These are phyloP conservation scores for Komagataella populi DNA, from an alignment of 805 yeast species.

Conservation along the genomic window DNA sequence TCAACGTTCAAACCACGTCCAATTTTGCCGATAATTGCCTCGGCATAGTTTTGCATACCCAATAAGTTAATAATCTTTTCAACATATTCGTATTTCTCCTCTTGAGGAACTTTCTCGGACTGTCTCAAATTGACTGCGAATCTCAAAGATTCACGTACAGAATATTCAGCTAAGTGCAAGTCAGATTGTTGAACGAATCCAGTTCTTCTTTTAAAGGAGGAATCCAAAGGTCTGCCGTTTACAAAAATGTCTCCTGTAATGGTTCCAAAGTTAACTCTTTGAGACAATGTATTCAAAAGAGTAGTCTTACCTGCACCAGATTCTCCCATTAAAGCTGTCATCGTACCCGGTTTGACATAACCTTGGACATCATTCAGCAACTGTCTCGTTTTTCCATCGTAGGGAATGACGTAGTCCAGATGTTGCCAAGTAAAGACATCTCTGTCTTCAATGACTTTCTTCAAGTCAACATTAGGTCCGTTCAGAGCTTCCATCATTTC, in stretches of 20 bases:
- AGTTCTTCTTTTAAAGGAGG: constrained; percentile 36
- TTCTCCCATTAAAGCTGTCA: constrained; percentile 53
- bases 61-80: constrained; percentile 25
- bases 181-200: constrained; percentile 49
- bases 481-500: constrained; percentile 14
- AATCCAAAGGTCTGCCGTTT: constrained; percentile 33
- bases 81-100: constrained; percentile 29
- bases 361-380: constrained; percentile 31
- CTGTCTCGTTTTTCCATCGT: constrained; percentile 23
- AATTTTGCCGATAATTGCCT: constrained; percentile 32
- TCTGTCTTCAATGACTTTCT: constrained; percentile 16
- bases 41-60: constrained; percentile 30
- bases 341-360: constrained; percentile 35
- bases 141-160: constrained; percentile 35
- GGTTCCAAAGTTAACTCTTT: constrained; percentile 36
- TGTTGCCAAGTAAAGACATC: constrained; percentile 50
- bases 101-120: constrained; percentile 22
- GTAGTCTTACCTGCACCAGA: constrained; percentile 58
- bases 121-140: constrained; percentile 38
- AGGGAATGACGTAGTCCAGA: constrained; percentile 42
- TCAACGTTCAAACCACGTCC: constrained; percentile 42
- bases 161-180: constrained; percentile 32
- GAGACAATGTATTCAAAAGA: constrained; percentile 36
- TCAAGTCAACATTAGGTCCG: constrained; percentile 13
- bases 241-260: constrained; percentile 44